Evolutionary conservation across 345 rosid species (phyloP).

Genomic region (Angophora floribunda): DNA sequence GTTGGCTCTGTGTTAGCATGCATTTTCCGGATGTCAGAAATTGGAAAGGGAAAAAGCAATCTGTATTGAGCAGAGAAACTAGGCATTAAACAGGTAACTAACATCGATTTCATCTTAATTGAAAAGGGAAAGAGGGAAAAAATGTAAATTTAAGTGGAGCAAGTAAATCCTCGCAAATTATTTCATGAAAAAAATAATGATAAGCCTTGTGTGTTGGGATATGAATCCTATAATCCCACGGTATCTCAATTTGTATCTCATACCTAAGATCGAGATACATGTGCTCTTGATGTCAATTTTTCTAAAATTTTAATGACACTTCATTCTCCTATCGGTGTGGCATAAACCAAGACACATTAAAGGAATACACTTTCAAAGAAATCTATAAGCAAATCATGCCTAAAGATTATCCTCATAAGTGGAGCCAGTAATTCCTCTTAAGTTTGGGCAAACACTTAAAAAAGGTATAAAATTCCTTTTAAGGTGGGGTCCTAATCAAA

Average conservation of each 20-base stretch:
- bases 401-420: neutral
- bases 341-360: neutral
- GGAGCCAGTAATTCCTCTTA: neutral
- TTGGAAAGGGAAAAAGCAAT: neutral
- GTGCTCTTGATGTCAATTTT: neutral
- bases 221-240: neutral
- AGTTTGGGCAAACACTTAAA: neutral
- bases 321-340: neutral
- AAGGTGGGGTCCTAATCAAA: neutral
- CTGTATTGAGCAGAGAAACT: neutral
- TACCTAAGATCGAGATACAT: neutral
- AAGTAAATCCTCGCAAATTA: neutral
- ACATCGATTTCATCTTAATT: neutral
- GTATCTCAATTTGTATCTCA: neutral
- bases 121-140: neutral
- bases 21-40: neutral
- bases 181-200: neutral
- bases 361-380: neutral
- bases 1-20: neutral
- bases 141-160: neutral
- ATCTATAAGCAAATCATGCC: neutral
- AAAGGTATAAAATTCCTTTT: neutral
- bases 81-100: neutral
- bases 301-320: neutral
- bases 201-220: neutral